Conservation (phyloP, 257 asterid genomes). For the Anisodus tanguticus region DNA sequence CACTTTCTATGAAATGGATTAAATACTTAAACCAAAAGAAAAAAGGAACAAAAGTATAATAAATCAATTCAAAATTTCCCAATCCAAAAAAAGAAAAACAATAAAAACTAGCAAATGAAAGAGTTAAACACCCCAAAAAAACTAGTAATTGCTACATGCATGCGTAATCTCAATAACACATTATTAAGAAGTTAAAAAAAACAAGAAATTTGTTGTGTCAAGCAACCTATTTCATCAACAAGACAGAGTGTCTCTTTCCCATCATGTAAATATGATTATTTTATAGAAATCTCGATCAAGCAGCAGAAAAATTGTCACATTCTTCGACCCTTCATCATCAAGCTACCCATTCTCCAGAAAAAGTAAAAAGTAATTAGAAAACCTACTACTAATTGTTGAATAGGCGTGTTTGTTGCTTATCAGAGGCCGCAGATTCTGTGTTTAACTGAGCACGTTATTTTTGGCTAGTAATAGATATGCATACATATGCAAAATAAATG, state of each 20-base stretch:
- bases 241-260: no score
- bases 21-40: not conserved
- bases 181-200: not conserved
- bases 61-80: not conserved
- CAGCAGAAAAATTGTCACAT: not conserved
- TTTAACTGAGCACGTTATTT: not conserved
- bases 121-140: not conserved
- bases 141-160: not conserved
- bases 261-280: no score
- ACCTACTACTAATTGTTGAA: not conserved
- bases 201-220: not conserved
- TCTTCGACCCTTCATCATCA: slow-evolving; percentile 2
- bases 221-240: no score
- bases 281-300: not conserved
- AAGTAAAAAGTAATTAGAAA: not conserved
- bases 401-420: not conserved
- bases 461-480: not conserved
- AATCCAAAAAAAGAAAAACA: not conserved
- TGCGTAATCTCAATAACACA: not conserved
- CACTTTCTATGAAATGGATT: not conserved
- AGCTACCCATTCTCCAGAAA: not conserved
- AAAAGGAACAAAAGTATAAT: not conserved
- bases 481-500: not conserved
- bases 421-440: not conserved
- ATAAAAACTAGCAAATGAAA: not conserved